Conservation (phyloP, 352 stramenopile species). For the Pythium dissotocum region DNA sequence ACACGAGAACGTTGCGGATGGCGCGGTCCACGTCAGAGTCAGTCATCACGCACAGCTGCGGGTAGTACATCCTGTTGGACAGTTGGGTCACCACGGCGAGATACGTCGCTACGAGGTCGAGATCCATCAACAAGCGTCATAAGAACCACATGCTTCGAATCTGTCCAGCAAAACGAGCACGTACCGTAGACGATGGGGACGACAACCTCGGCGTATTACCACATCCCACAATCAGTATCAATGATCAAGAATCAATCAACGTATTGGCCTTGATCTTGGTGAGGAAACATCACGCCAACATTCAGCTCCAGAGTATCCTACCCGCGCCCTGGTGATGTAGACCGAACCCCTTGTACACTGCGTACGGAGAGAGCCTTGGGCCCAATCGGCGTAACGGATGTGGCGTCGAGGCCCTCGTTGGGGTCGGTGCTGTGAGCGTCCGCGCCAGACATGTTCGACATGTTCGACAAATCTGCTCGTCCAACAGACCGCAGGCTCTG, state of each 20-base stretch:
- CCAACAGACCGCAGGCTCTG: background rate
- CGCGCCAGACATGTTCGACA: background rate
- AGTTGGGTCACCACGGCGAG: slow-evolving; percentile 3
- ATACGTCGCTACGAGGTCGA: slow-evolving; percentile 5
- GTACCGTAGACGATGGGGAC: slow-evolving; percentile 44
- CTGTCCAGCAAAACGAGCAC: no score
- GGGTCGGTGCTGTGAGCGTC: background rate
- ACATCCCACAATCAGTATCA: no score
- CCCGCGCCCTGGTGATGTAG: background rate
- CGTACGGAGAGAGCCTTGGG: background rate
- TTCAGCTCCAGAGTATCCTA: no score
- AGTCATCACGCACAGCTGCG: slow-evolving; percentile 29
- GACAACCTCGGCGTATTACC: slow-evolving; percentile 42
- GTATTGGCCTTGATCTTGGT: no score
- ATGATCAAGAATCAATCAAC: no score
- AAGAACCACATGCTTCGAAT: no score
- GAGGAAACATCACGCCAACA: no score
- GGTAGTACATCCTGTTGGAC: slow-evolving; percentile 3
- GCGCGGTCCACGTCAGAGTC: slow-evolving; percentile 19
- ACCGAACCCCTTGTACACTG: background rate
- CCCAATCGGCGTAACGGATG: background rate
- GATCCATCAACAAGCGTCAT: no score
- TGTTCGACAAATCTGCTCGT: background rate
- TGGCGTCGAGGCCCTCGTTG: background rate
- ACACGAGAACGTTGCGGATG: slow-evolving; percentile 34